Conservation (phyloP, 2,329 filamentous ascomycete species). For the Ceratocystis colombiana region DNA sequence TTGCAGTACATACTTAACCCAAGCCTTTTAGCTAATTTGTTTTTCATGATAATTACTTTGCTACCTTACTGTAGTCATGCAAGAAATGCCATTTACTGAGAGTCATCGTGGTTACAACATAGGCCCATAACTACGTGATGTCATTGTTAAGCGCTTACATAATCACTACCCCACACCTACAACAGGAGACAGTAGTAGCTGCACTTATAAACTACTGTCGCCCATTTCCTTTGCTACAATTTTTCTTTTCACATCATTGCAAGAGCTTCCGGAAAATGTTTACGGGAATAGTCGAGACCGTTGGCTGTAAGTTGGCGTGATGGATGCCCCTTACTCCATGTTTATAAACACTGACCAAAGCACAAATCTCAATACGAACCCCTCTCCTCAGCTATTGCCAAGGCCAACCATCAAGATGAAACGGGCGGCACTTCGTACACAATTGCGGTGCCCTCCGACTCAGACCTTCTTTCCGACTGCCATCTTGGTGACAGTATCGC, state of each 20-base stretch:
- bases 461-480: slow-evolving; percentile 69
- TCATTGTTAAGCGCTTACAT: background rate
- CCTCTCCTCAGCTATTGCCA: slow-evolving; percentile 60
- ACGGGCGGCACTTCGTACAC: slow-evolving; percentile 84
- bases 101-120: no score
- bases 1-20: no score
- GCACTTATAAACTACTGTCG: background rate
- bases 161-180: background rate
- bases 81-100: no score
- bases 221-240: background rate
- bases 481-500: slow-evolving; percentile 87
- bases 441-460: slow-evolving; percentile 57
- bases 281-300: slow-evolving; percentile 83
- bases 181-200: background rate
- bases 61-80: no score
- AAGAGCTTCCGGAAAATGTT: slow-evolving; percentile 54
- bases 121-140: no score
- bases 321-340: background rate
- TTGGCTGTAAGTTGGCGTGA: slow-evolving; percentile 61
- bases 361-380: background rate
- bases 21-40: no score
- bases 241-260: background rate
- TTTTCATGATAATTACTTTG: no score
- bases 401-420: slow-evolving; percentile 68
- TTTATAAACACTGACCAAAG: background rate